Evolutionary conservation across 1,284 basidiomycete genomes (phyloP).

Genomic region (Amylostereum areolatum): DNA sequence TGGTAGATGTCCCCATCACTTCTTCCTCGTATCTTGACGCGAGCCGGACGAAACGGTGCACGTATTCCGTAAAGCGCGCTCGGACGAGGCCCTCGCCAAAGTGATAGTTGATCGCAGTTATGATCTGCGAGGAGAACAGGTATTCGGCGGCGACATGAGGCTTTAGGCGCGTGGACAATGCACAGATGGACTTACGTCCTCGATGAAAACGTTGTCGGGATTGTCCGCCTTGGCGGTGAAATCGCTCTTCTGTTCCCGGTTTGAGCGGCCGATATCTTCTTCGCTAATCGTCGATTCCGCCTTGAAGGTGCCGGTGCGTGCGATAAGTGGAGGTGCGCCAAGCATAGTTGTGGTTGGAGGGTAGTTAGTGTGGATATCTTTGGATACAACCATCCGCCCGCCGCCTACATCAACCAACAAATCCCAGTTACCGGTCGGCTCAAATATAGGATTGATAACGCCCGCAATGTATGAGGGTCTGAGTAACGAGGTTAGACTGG

Average conservation of each 20-base stretch:
- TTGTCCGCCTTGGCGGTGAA: conserved; percentile 54
- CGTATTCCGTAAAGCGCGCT: conserved; percentile 73
- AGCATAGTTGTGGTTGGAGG: conserved; percentile 38
- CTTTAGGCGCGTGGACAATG: conserved; percentile 19
- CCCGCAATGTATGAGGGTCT: conserved; percentile 92
- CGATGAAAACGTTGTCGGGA: conserved; percentile 82
- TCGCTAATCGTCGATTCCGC: conserved; percentile 51
- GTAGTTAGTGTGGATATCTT: conserved; percentile 65
- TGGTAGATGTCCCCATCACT: conserved; percentile 53
- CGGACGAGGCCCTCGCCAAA: conserved; percentile 79
- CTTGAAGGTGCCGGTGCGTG: conserved; percentile 54
- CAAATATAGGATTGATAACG: conserved; percentile 95
- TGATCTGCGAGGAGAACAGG: conserved; percentile 37
- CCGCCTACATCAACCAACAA: conserved; percentile 86
- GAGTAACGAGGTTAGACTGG: not conserved
- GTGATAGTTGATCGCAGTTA: conserved; percentile 66
- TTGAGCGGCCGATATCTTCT: conserved; percentile 46
- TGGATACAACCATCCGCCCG: conserved; percentile 80
- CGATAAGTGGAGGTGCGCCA: conserved; percentile 34
- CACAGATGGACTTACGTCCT: conserved; percentile 60
- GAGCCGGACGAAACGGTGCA: conserved; percentile 66
- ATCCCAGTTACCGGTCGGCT: conserved; percentile 85
- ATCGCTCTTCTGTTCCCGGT: conserved; percentile 40
- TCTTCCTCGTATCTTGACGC: conserved; percentile 79
- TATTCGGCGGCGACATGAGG: too few relatives aligned